Evolutionary conservation across 2,329 filamentous ascomycete species (phyloP).

Genomic region (Calonectria multiphialidica): DNA sequence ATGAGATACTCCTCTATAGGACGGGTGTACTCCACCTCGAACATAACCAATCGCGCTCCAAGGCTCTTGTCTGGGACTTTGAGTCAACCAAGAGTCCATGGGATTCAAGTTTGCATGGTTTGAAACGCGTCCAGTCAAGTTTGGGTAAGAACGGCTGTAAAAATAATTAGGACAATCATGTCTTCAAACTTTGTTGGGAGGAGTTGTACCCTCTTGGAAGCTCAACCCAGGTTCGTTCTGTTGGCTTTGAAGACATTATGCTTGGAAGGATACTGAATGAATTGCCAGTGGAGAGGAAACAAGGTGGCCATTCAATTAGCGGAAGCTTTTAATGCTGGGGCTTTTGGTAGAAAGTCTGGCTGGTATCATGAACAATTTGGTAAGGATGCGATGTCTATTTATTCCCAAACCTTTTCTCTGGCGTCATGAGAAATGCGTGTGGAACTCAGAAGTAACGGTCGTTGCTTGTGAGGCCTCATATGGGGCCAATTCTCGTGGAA

Average conservation of each 20-base stretch:
- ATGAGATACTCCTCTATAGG: background rate
- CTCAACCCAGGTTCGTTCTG: background rate
- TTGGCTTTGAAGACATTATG: background rate
- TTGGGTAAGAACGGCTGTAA: background rate
- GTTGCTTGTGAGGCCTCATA: background rate
- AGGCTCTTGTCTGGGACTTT: background rate
- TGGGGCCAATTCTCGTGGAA: background rate
- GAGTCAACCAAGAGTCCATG: background rate
- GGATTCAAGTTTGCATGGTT: background rate
- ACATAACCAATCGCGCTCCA: background rate
- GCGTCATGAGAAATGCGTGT: background rate
- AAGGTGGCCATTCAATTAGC: background rate
- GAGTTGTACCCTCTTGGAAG: background rate
- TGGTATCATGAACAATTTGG: background rate
- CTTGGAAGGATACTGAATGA: background rate
- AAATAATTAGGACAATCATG: background rate
- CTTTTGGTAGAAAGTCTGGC: background rate
- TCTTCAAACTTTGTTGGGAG: background rate
- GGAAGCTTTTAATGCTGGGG: background rate
- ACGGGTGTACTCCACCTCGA: background rate
- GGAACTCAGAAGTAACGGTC: background rate
- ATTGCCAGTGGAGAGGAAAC: background rate
- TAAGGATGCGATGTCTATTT: background rate
- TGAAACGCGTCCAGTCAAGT: no score
- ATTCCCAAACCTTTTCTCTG: background rate